Evolutionary conservation across 345 rosid genomes (phyloP).

Genomic region (Salix arbutifolia): DNA sequence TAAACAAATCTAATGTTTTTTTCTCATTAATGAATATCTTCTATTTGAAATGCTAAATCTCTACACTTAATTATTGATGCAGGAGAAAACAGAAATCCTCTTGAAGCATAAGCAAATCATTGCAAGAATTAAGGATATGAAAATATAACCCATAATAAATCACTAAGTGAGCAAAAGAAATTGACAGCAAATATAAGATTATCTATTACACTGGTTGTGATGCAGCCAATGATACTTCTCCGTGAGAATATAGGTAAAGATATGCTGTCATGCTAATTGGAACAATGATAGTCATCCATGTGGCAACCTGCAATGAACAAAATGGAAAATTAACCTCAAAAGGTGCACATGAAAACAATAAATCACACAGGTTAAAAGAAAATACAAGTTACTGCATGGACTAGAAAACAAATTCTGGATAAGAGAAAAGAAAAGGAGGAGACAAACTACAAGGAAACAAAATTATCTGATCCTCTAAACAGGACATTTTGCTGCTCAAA

Average conservation of each 20-base stretch:
- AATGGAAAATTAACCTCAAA: background rate
- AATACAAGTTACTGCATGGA: background rate
- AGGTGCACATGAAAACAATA: background rate
- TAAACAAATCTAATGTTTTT: background rate
- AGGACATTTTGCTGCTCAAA: background rate
- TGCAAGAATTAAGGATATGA: background rate
- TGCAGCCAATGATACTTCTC: constrained; percentile 92
- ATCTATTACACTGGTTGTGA: constrained; percentile 99
- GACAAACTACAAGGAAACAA: background rate
- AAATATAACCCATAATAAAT: constrained; percentile 8
- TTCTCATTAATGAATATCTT: background rate
- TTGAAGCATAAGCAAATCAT: background rate
- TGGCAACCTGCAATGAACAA: constrained; percentile 70
- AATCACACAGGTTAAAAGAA: background rate
- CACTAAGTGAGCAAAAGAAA: background rate
- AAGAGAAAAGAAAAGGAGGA: background rate
- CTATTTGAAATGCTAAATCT: background rate
- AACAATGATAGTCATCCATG: constrained; percentile 91
- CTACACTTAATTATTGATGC: too few relatives aligned
- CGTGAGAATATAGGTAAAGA: constrained; percentile 90
- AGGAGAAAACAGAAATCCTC: background rate
- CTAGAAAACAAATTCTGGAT: background rate
- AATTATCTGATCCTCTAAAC: background rate
- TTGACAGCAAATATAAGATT: constrained; percentile 23
- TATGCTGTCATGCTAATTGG: constrained; percentile 94